A percentile compares a stretch with the other conserved stretches of the same genome.
These are phyloP conservation scores for Leccinum subfulvum DNA, from an alignment of 1,284 basidiomycete species.

Conservation along the genomic window DNA sequence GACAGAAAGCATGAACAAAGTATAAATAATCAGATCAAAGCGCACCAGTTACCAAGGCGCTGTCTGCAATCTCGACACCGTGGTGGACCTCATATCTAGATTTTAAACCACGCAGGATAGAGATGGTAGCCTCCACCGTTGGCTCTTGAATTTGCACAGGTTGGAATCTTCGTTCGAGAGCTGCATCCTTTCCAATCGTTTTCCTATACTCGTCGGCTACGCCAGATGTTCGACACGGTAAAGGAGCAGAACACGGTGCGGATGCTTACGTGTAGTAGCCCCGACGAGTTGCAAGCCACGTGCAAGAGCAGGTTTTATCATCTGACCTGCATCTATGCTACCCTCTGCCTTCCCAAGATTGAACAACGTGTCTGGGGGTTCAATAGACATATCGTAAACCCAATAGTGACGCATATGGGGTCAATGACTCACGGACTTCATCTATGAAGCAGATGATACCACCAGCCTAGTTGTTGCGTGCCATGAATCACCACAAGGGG, in stretches of 20 bases:
- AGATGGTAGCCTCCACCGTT: conserved; percentile 81
- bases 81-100: conserved; percentile 86
- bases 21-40: conserved; percentile 34
- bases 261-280: conserved; percentile 76
- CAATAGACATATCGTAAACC: not conserved
- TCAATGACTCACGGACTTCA: conserved; percentile 71
- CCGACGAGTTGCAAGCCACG: conserved; percentile 85
- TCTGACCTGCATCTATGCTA: conserved; percentile 87
- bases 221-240: not conserved
- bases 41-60: conserved; percentile 78
- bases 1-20: not conserved
- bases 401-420: conserved; percentile 6
- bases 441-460: conserved; percentile 88
- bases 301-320: conserved; percentile 88
- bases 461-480: conserved; percentile 43
- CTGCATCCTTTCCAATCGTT: conserved; percentile 90
- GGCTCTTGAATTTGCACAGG: conserved; percentile 88
- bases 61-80: conserved; percentile 87
- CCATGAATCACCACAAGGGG: conserved; percentile 4
- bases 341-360: conserved; percentile 91
- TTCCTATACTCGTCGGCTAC: conserved; percentile 84
- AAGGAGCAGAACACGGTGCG: not conserved
- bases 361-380: conserved; percentile 63
- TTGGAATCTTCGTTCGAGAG: conserved; percentile 88
- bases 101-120: conserved; percentile 87